These are phyloP conservation scores for Bipolaris bicolor DNA, from an alignment of 2,329 filamentous ascomycete genomes.

Conservation along the genomic window DNA sequence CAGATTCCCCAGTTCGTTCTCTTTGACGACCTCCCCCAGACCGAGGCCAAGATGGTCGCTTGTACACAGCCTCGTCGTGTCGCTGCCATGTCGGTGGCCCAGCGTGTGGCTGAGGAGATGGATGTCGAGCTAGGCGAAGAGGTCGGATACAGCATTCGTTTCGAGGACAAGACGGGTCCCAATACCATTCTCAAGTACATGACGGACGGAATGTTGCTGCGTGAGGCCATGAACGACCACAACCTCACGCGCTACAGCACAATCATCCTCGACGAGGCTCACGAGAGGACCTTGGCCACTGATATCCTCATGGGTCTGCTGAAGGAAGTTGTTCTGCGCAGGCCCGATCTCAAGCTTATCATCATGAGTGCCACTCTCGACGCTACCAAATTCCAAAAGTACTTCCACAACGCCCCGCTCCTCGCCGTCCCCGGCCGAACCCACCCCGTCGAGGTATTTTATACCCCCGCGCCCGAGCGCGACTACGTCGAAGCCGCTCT, in stretches of 20 bases:
- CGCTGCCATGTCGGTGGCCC: slow-evolving; percentile 95
- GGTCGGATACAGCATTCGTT: slow-evolving; percentile 96
- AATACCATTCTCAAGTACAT: slow-evolving; percentile 98
- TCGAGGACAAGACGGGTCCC: slow-evolving; percentile 89
- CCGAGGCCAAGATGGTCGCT: slow-evolving; percentile 85
- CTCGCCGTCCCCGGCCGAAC: slow-evolving; percentile 94
- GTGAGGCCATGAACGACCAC: slow-evolving; percentile 92
- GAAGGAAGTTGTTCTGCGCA: slow-evolving; percentile 87
- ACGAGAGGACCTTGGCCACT: slow-evolving; percentile 95
- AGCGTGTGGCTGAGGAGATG: slow-evolving; percentile 95
- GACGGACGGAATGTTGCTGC: slow-evolving; percentile 97
- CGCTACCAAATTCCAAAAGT: slow-evolving; percentile 96
- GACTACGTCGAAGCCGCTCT: slow-evolving; percentile 97
- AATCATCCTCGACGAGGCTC: slow-evolving; percentile 97
- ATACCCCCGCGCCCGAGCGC: slow-evolving; percentile 92
- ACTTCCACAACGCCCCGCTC: slow-evolving; percentile 93
- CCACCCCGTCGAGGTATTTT: slow-evolving; percentile 97
- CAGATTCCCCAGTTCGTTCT: slow-evolving; percentile 99
- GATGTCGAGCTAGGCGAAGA: slow-evolving; percentile 89
- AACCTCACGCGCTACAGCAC: slow-evolving; percentile 89
- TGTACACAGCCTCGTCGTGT: slow-evolving; percentile 98
- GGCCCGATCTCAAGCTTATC: slow-evolving; percentile 90
- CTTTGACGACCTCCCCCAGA: slow-evolving; percentile 91
- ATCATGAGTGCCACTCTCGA: slow-evolving; percentile 96
- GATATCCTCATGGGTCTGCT: slow-evolving; percentile 93